Base-by-base conservation (phyloP, 345 rosid genomes). In the Eutrema heterophyllum region DNA sequence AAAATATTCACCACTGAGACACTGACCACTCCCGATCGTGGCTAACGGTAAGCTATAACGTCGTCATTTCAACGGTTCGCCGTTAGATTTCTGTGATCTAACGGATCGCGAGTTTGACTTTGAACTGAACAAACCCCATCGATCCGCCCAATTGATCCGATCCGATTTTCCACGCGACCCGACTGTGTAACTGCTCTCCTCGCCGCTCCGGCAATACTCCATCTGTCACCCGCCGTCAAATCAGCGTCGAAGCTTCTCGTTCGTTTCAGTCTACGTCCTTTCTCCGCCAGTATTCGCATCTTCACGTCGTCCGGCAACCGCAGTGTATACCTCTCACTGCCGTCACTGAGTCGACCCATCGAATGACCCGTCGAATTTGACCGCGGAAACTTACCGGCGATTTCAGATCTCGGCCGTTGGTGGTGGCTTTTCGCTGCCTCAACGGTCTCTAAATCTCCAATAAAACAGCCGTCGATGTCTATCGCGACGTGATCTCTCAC, bases 311-410 rank as follows among this genome's bases (percentile, higher is more conserved):
- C 89, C 5, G 91, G 85, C 64, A 87, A 78, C 57, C 79, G 79
- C n/a, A 87, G 70, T 4, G 87, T 83, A 44, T 72, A 81, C 67
- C 81, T 82, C 49, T 84, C 88, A 3, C 60, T 15, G 13, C 46
- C 74, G 46, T 56, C 80, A 35, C 81, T 54, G 0, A 71, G 43
- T 50, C 67, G 78, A 27, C 35, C 82, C 9, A 84, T 68, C 48
- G 86, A 87, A 71, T 87, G 91, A 5, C 88, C 88, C 11, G 87
- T 87, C 24, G 88, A 85, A 41, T 87, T 82, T 35, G 87, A 87
- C 46, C 84, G 73, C 9, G 86, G 81, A 53, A 83, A 81, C 74
- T 70, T 83, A 9, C 80, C 73, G 13, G 55, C 5, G 24, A 72
- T 68, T 50, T 63, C 55, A 3, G 32, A 24, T 43, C 64, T 71